Evolutionary conservation across 768 basidiomycete genomes (phyloP).

Genomic region (Suillus weaverae): DNA sequence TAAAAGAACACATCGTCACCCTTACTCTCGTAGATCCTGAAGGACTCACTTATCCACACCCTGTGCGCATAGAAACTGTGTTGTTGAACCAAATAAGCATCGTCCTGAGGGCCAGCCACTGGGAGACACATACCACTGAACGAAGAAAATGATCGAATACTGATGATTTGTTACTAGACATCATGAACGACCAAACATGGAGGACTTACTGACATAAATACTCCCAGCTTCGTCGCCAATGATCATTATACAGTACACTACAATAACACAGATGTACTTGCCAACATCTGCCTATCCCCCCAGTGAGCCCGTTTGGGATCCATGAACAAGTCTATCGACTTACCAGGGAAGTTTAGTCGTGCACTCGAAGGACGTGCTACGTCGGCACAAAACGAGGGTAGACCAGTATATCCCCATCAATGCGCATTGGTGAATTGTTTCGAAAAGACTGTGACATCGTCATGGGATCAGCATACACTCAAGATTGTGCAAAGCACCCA

Average conservation of each 20-base stretch:
- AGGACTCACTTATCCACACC: constrained; percentile 27
- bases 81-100: neutral
- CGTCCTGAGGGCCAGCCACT: too few species aligned
- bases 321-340: neutral
- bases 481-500: neutral
- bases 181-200: neutral
- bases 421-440: neutral
- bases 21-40: neutral
- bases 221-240: neutral
- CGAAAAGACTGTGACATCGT: neutral
- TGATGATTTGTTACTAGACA: constrained; percentile 7
- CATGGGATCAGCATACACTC: neutral
- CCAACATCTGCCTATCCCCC: neutral
- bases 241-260: neutral
- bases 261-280: neutral
- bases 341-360: neutral
- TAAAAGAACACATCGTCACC: neutral
- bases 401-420: neutral
- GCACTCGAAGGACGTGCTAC: neutral
- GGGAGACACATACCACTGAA: constrained; percentile 17
- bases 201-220: neutral
- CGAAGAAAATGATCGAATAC: constrained; percentile 19
- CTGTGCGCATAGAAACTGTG: constrained; percentile 27
- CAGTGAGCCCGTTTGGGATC: neutral
- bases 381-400: constrained; percentile 1